phyloP scores from a whole-genome alignment of 2,329 filamentous ascomycete genomes.

The Emergomyces africanus region DNA sequence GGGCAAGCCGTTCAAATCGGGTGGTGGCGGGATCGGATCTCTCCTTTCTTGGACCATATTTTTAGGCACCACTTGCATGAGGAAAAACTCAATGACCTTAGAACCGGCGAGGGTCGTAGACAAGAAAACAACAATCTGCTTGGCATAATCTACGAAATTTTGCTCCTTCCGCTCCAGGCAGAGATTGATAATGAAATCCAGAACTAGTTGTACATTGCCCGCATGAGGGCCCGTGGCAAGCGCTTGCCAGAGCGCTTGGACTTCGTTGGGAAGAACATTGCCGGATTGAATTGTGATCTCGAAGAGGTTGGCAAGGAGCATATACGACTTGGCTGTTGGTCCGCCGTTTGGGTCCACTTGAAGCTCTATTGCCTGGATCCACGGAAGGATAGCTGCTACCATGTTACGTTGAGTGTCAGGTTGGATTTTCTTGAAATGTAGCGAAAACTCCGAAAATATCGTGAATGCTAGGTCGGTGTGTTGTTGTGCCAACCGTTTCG shows the following conservation, averaged over 20 bases:
- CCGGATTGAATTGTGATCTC: conserved; percentile 94
- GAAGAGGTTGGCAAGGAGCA: conserved; percentile 84
- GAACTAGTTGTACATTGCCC: conserved; percentile 84
- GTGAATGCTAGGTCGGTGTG: conserved; percentile 83
- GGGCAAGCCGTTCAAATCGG: conserved; percentile 62
- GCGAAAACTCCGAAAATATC: conserved; percentile 89
- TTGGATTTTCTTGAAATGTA: conserved; percentile 80
- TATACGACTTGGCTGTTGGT: conserved; percentile 83
- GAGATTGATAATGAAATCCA: conserved; percentile 92
- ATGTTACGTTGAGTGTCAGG: conserved; percentile 81
- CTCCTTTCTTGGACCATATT: conserved; percentile 95
- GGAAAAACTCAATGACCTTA: conserved; percentile 85
- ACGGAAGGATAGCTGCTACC: conserved; percentile 85
- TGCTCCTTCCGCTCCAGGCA: conserved; percentile 91
- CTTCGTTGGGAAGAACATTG: conserved; percentile 81
- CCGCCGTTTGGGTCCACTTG: conserved; percentile 85
- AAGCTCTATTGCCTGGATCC: conserved; percentile 89
- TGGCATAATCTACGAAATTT: conserved; percentile 95
- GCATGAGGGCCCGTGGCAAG: conserved; percentile 84
- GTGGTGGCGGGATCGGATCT: conserved; percentile 47
- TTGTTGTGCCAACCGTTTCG: conserved; percentile 74
- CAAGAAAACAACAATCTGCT: conserved; percentile 94
- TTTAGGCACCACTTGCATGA: conserved; percentile 83
- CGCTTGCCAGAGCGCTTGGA: conserved; percentile 94
- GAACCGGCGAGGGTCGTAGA: conserved; percentile 74